Percentiles rank a stretch among this genome's conserved stretches.
Conservation (phyloP, 257 asterid species). For the Oldenlandia corymbosa region DNA sequence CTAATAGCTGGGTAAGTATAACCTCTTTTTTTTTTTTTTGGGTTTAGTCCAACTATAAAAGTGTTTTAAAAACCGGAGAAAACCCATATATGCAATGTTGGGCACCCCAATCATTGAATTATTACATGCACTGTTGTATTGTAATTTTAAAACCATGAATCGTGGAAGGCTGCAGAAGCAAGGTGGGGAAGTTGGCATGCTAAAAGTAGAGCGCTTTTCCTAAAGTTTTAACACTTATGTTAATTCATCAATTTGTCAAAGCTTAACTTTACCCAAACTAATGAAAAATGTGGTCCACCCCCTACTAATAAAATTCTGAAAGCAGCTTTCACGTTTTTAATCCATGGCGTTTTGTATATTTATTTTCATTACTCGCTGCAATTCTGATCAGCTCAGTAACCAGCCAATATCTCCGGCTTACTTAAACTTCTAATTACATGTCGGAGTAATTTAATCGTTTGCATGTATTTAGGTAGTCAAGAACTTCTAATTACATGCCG, state of each 20-base stretch:
- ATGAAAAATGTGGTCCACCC: not conserved
- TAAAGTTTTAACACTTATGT: slow-evolving; percentile 25
- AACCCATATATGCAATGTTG: not conserved
- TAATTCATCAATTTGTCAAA: too few relatives aligned
- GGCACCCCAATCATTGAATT: not conserved
- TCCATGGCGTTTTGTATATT: not conserved
- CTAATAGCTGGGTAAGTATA: too few relatives aligned
- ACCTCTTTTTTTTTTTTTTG: too few relatives aligned
- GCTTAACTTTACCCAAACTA: not conserved
- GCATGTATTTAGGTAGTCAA: too few relatives aligned
- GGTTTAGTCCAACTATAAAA: too few relatives aligned
- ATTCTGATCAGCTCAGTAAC: not conserved
- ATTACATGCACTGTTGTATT: slow-evolving; percentile 9
- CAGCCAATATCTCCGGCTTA: not conserved
- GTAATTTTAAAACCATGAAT: not conserved
- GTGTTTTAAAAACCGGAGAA: not conserved
- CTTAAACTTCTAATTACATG: too few relatives aligned
- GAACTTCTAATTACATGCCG: too few relatives aligned
- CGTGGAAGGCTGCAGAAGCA: slow-evolving; percentile 19
- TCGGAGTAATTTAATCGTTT: too few relatives aligned
- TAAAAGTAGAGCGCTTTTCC: slow-evolving; percentile 21
- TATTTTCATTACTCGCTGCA: not conserved
- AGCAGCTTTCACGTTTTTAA: not conserved
- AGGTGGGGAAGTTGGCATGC: slow-evolving; percentile 12
- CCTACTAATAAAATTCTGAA: not conserved